phyloP scores from a whole-genome alignment of 73 alveolate species.

The Paramecium sonneborni region DNA sequence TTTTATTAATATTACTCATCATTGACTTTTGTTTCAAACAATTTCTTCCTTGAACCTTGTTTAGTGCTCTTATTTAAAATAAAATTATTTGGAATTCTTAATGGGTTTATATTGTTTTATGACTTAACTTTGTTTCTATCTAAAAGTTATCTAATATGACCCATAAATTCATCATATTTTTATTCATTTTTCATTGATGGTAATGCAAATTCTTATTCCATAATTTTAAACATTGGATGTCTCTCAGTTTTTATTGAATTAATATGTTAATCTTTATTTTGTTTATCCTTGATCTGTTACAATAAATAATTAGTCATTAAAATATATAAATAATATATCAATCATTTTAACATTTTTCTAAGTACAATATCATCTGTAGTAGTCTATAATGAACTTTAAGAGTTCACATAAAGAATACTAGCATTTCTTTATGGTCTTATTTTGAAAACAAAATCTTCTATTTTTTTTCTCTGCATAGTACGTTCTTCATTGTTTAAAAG shows the following conservation, averaged over 20 bases:
- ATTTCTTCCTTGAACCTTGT: not conserved
- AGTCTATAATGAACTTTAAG: not conserved
- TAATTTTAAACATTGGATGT: not conserved
- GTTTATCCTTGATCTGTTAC: not conserved
- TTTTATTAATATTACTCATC: not conserved
- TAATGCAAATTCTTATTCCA: not conserved
- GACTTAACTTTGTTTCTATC: not conserved
- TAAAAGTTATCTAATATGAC: not conserved
- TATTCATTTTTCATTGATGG: constrained; percentile 6
- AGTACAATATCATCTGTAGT: not conserved
- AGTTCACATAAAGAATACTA: not conserved
- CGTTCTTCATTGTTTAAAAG: constrained; percentile 40
- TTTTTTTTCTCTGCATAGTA: not conserved
- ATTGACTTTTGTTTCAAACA: not conserved
- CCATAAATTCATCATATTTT: not conserved
- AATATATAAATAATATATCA: not conserved
- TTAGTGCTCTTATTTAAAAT: not conserved
- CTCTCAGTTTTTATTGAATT: not conserved
- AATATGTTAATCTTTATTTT: not conserved
- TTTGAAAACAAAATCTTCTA: constrained; percentile 44
- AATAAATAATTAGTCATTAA: constrained; percentile 18
- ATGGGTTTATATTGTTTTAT: not conserved
- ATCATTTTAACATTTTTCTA: not conserved
- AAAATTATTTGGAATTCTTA: not conserved
- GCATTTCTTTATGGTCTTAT: constrained; percentile 35